Evolutionary conservation across 2,329 filamentous ascomycete species (phyloP), one percentile per base, ranked within the genome.

Genomic region (Metarhizium album): DNA sequence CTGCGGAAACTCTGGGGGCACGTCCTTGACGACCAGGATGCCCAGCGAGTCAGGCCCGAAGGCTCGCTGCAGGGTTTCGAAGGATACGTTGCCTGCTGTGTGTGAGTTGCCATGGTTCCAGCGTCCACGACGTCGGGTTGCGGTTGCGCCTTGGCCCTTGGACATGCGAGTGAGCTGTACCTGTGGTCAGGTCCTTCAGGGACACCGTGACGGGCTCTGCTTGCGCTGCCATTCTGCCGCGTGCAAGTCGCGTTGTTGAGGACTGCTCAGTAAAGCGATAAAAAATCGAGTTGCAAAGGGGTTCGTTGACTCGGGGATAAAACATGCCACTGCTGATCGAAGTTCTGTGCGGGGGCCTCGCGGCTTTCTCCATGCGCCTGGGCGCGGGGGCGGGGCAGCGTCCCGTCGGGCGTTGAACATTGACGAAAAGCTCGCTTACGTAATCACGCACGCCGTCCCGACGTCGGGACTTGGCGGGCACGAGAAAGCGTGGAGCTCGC

Each of bases 41-140:
- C 93, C 93, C 13, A 97, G 74, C 2, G 90, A 95, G 24, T 87
- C 82, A 1, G 90, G 89, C 0, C 93, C 93, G 64, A 98, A 97
- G 0, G 93, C 93, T 58, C 85, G 69, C 59, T 87, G 79, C 11
- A 93, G 75, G 0, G 79, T 78, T 51, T 80, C 76, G 48, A 88
- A 84, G 0, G 84, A 75, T 45, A 91, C 74, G 52, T 76, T 78
- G 20, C 81, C 85, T 87, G 56, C 49, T 37, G 46, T 4, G 29
- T 57, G 40, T 52, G 42, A 48, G 6, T 31, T 57, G n/a, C n/a
- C n/a, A n/a, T n/a, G n/a, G n/a, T n/a, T n/a, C n/a, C n/a, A n/a
- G n/a, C n/a, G n/a, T n/a, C n/a, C n/a, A n/a, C n/a, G n/a, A n/a
- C n/a, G n/a, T n/a, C n/a, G n/a, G n/a, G n/a, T n/a, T n/a, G n/a